Evolutionary conservation across 352 stramenopile species (phyloP).

Genomic region (Phytophthora sp.): DNA sequence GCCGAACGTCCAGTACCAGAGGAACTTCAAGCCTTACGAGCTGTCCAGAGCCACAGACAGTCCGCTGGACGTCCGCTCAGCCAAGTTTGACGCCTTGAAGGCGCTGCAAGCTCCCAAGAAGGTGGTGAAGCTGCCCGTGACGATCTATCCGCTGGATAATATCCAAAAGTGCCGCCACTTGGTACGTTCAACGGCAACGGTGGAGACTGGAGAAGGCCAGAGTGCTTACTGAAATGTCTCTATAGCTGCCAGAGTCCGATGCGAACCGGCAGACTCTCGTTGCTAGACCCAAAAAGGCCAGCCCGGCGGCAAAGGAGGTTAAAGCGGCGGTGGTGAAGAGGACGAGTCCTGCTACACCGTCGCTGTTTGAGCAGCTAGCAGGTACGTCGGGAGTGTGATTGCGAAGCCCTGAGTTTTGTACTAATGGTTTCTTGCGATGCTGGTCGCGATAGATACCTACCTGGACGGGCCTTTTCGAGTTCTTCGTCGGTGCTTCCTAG

Average conservation of each 20-base stretch:
- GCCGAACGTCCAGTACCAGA: conserved; percentile 38
- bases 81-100: conserved; percentile 57
- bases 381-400: too few relatives aligned
- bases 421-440: background rate
- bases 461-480: conserved; percentile 87
- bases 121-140: conserved; percentile 34
- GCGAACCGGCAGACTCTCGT: conserved; percentile 54
- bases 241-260: conserved; percentile 72
- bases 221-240: too few relatives aligned
- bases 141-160: conserved; percentile 78
- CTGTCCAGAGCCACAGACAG: conserved; percentile 13
- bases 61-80: conserved; percentile 57
- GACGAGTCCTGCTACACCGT: conserved; percentile 13
- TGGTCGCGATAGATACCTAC: conserved; percentile 58
- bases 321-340: conserved; percentile 15
- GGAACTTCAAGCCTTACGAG: conserved; percentile 35
- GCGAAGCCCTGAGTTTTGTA: too few relatives aligned
- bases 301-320: conserved; percentile 12
- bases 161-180: conserved; percentile 86
- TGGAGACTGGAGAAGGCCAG: background rate
- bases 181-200: conserved; percentile 31
- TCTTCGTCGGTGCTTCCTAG: conserved; percentile 81
- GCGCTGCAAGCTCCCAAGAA: conserved; percentile 42
- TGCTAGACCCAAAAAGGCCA: conserved; percentile 36
- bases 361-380: conserved; percentile 65